Base-by-base conservation (phyloP, 345 rosid genomes). In the Theobroma cacao region DNA sequence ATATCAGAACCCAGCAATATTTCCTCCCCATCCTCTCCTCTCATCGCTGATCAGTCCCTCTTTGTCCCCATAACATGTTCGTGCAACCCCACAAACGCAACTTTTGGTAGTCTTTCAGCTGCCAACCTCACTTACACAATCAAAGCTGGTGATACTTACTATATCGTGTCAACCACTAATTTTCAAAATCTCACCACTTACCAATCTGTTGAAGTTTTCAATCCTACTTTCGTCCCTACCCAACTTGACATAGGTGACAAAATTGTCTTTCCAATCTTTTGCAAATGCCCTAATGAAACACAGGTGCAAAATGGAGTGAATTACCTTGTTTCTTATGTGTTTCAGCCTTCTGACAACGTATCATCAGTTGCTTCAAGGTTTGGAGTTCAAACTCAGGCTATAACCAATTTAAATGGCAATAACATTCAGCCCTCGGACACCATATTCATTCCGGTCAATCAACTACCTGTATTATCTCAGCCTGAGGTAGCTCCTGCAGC, bases 1-100 rank as follows among this genome's bases (percentile, higher is more conserved):
- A 87, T 91, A 48, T 81, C 93, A 20, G 76, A 86, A 9, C 88
- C 93, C 8, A 90, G 91, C 78, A 91, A 91, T 80, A 86, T 91
- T 64, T 85, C 95, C 30, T 78, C 87, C 74, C 85, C 88, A 3
- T 41, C 91, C 11, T 74, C 91, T 4, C 77, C 91, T 28, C 89
- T 91, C 18, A 22, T 79, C 53, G 78, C 85, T 14, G 33, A 58
- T 58, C 92, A 91, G 80, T 83, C 87, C 26, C 91, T 91, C 38
- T 79, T 91, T 69, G 83, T 91, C 58, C 95, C 95, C 15, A 63
- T 91, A 34, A 81, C 89, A 0, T 91, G 95, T 77, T 84, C 88
- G 72, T 91, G 95, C 84, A 85, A 84, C 67, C 17, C 80, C 41
- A 18, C 82, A n/a, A 88, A 82, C 74, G 1, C 62, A 63, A 78